These are phyloP conservation scores for Asterophora parasitica DNA, from an alignment of 768 basidiomycete genomes.

Conservation along the genomic window DNA sequence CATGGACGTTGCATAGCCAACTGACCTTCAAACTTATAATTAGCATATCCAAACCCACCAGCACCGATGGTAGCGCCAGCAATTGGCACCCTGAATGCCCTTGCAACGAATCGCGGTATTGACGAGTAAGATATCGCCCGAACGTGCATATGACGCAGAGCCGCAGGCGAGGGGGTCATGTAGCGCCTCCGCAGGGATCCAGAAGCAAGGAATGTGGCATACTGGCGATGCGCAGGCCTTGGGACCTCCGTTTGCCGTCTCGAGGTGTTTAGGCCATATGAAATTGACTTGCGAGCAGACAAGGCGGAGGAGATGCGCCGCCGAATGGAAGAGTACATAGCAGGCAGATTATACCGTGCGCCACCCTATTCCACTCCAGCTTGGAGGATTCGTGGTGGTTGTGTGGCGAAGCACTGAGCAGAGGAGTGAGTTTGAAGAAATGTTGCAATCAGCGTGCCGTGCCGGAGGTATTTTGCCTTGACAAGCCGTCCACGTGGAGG, in stretches of 20 bases:
- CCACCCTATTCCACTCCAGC: not conserved
- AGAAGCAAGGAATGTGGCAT: conserved; percentile 51
- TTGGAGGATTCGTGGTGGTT: not conserved
- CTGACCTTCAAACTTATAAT: conserved; percentile 94
- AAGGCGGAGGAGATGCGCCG: conserved; percentile 14
- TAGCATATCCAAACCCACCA: conserved; percentile 89
- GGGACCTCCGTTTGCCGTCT: conserved; percentile 26
- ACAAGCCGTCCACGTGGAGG: conserved; percentile 12
- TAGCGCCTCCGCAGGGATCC: conserved; percentile 50
- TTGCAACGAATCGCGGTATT: conserved; percentile 82
- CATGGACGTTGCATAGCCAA: conserved; percentile 3
- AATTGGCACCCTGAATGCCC: conserved; percentile 85
- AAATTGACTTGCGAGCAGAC: conserved; percentile 40
- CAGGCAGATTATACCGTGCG: not conserved
- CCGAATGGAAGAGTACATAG: conserved; percentile 17
- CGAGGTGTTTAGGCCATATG: conserved; percentile 49
- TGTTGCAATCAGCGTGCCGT: conserved; percentile 3
- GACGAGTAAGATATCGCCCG: conserved; percentile 82
- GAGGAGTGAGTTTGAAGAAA: not conserved
- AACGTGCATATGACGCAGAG: conserved; percentile 62
- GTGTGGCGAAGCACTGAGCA: too few species aligned
- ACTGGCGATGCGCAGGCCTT: conserved; percentile 52
- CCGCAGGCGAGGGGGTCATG: conserved; percentile 34
- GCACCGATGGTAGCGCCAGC: conserved; percentile 88
- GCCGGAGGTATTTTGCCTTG: conserved; percentile 2